A percentile compares a stretch with the other conserved stretches of the same genome.
These are phyloP conservation scores for Triadica sebifera DNA, from an alignment of 345 rosid genomes.

Conservation along the genomic window DNA sequence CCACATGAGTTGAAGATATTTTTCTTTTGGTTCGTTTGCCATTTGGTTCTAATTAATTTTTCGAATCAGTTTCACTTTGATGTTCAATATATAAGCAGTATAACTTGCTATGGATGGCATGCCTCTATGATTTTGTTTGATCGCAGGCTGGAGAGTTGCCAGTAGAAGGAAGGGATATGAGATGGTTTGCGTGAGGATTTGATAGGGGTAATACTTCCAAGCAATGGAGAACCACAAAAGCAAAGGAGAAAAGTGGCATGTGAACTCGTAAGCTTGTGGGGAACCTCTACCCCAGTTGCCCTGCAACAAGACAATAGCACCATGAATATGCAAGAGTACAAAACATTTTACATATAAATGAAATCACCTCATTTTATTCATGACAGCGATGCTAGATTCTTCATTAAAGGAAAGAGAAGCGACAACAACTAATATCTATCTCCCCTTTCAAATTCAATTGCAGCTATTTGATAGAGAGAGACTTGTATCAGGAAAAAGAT, in stretches of 20 bases:
- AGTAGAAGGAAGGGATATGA: background rate
- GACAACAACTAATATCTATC: conserved; percentile 3
- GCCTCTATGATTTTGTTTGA: background rate
- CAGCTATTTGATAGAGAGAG: background rate
- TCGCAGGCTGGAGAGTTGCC: background rate
- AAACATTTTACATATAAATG: background rate
- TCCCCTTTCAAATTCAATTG: background rate
- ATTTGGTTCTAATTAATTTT: too few species aligned
- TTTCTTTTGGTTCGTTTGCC: background rate
- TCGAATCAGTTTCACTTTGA: too few species aligned
- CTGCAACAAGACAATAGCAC: conserved; percentile 22
- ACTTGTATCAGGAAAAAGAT: background rate
- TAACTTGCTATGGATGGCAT: too few species aligned
- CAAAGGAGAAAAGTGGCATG: background rate
- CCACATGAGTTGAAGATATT: background rate
- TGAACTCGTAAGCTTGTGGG: background rate
- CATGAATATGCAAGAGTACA: background rate
- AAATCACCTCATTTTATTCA: background rate
- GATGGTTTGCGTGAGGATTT: background rate
- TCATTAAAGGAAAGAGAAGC: background rate
- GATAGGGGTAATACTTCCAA: conserved; percentile 20
- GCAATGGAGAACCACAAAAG: conserved; percentile 36
- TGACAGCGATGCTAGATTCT: conserved; percentile 18
- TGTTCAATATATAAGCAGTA: too few species aligned
- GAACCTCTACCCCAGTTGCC: conserved; percentile 14